Conservation (phyloP, 192 early-diverging fungal genomes). For the Linnemannia exigua region DNA sequence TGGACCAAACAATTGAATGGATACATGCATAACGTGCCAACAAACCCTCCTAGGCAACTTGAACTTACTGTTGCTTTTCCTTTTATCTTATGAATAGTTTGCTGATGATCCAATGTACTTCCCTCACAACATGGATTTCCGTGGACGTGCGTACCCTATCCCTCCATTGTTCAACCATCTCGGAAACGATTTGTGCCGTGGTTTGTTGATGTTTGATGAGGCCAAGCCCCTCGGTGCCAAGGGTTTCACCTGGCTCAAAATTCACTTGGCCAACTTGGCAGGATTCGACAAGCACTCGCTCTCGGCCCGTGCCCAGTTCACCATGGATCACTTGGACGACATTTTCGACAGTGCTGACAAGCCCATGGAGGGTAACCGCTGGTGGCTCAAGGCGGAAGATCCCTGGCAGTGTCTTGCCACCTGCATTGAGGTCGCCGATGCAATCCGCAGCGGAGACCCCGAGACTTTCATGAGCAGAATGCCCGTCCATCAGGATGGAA, state of each 20-base stretch:
- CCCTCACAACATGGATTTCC: slow-evolving; percentile 98
- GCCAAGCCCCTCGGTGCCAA: slow-evolving; percentile 82
- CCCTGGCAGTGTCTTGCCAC: slow-evolving; percentile 96
- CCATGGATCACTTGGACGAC: slow-evolving; percentile 81
- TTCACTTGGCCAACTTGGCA: slow-evolving; percentile 93
- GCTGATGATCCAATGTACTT: slow-evolving; percentile 92
- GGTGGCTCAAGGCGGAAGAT: slow-evolving; percentile 92
- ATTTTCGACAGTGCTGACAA: slow-evolving; percentile 88
- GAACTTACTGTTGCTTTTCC: not conserved
- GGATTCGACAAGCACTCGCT: slow-evolving; percentile 96
- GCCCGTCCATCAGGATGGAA: slow-evolving; percentile 97
- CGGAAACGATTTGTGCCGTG: slow-evolving; percentile 96
- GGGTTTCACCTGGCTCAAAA: slow-evolving; percentile 94
- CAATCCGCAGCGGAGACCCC: slow-evolving; percentile 81
- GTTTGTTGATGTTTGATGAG: slow-evolving; percentile 88
- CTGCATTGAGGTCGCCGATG: slow-evolving; percentile 87
- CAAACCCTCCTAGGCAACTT: not conserved
- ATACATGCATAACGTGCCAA: slow-evolving; percentile 3
- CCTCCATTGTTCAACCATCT: slow-evolving; percentile 97
- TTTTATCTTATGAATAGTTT: slow-evolving; percentile 67
- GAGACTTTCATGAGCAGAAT: slow-evolving; percentile 76
- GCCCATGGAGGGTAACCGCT: slow-evolving; percentile 81
- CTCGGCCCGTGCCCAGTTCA: slow-evolving; percentile 82
- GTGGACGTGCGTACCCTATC: slow-evolving; percentile 97
- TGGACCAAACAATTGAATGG: not conserved